A percentile compares a stretch with the other conserved stretches of the same genome.
Conservation (phyloP, 1,139 yeast species). For the Kurtzmaniella quercitrusa region DNA sequence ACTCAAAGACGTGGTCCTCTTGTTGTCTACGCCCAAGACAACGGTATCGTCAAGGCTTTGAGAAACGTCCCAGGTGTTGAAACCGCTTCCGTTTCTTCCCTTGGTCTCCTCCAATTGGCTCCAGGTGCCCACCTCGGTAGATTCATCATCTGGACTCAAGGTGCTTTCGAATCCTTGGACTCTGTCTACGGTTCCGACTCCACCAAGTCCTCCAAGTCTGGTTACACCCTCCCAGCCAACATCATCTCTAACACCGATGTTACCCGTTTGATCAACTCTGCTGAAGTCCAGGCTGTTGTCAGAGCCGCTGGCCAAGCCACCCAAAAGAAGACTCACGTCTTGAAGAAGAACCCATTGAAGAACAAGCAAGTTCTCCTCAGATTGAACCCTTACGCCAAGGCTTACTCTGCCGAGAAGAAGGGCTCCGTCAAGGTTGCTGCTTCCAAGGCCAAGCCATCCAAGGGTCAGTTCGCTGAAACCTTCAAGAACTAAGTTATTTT, state of each 20-base stretch:
- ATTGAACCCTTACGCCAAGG: constrained; percentile 99
- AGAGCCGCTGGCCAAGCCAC: constrained; percentile 95
- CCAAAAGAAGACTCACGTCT: constrained; percentile 92
- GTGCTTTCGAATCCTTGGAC: constrained; percentile 96
- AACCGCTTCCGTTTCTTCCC: constrained; percentile 87
- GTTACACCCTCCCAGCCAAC: constrained; percentile 91
- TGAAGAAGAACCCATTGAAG: constrained; percentile 99
- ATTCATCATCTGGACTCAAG: constrained; percentile 99
- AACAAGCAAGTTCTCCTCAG: constrained; percentile 98
- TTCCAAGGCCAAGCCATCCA: constrained; percentile 61
- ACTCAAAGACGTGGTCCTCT: constrained; percentile 99
- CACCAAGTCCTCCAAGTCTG: constrained; percentile 79
- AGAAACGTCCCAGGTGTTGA: constrained; percentile 99
- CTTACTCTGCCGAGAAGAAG: constrained; percentile 85
- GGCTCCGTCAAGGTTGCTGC: constrained; percentile 79
- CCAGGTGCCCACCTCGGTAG: constrained; percentile 99
- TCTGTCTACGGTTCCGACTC: constrained; percentile 95
- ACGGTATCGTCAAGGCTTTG: constrained; percentile 97
- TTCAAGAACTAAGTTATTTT: constrained; percentile 44
- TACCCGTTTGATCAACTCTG: constrained; percentile 96
- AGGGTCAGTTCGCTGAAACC: constrained; percentile 66
- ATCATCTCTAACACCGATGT: constrained; percentile 94
- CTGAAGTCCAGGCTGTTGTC: constrained; percentile 96
- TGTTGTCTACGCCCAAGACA: constrained; percentile 96
- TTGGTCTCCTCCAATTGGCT: constrained; percentile 97